phyloP scores from a whole-genome alignment of 441 rosid species.

The Biscutella laevigata region DNA sequence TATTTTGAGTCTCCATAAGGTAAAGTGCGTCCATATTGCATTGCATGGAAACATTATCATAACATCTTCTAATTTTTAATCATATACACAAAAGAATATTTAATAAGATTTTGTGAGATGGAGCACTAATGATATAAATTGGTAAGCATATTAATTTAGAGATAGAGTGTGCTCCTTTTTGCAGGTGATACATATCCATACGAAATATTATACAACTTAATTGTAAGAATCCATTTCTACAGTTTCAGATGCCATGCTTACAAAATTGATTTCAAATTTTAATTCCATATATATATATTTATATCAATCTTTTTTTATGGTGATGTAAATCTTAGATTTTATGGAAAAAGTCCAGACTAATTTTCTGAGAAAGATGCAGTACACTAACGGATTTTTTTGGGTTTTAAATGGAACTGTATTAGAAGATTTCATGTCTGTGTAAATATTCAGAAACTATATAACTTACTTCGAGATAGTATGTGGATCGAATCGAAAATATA shows the following conservation, averaged over 20 bases:
- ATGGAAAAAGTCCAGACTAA: too few species aligned
- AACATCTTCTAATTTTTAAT: constrained; percentile 13
- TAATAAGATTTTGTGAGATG: constrained; percentile 29
- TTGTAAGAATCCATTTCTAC: neutral
- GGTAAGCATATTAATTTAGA: constrained; percentile 17
- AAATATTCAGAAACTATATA: too few species aligned
- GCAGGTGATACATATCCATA: too few species aligned
- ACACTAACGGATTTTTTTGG: too few species aligned
- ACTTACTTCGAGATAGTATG: too few species aligned
- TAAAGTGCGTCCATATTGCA: constrained; percentile 33
- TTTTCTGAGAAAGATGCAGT: too few species aligned
- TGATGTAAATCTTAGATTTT: too few species aligned
- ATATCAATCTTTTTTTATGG: neutral
- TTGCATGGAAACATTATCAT: constrained; percentile 35
- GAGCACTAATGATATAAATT: constrained; percentile 23
- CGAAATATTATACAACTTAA: too few species aligned
- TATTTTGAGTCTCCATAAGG: constrained; percentile 32
- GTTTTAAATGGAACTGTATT: too few species aligned
- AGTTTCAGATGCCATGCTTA: neutral
- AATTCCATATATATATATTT: neutral
- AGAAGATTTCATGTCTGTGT: too few species aligned
- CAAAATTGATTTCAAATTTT: neutral
- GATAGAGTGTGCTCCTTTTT: too few species aligned
- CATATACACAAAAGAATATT: neutral
- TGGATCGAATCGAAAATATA: too few species aligned